A percentile compares a stretch with the other conserved stretches of the same genome.
phyloP scores from a whole-genome alignment of 2,329 filamentous ascomycete species.

The Claviceps fusiformis region DNA sequence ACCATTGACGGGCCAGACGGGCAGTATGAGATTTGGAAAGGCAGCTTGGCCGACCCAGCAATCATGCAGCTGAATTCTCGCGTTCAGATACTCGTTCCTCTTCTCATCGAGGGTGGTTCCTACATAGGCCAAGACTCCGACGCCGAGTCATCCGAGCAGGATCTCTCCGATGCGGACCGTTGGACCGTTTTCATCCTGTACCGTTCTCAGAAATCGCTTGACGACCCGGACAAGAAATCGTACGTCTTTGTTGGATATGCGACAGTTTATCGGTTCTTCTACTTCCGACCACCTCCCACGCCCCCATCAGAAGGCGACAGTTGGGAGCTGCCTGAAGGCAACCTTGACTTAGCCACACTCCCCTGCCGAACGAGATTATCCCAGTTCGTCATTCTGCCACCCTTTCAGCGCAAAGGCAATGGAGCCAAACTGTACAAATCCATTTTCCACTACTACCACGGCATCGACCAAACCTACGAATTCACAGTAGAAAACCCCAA shows the following conservation, averaged over 20 bases:
- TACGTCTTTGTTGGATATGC: conserved; percentile 83
- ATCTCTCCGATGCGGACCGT: conserved; percentile 60
- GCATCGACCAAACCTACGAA: conserved; percentile 58
- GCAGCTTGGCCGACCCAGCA: conserved; percentile 54
- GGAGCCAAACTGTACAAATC: conserved; percentile 69
- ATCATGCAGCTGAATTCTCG: conserved; percentile 63
- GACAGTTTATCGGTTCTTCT: conserved; percentile 80
- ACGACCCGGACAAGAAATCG: conserved; percentile 32
- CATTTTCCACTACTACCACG: conserved; percentile 58
- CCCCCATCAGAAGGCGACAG: conserved; percentile 25
- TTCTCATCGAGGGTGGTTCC: conserved; percentile 90
- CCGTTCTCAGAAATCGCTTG: conserved; percentile 40
- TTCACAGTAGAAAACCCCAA: conserved; percentile 92
- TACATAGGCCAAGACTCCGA: conserved; percentile 42
- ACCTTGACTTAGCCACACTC: conserved; percentile 43
- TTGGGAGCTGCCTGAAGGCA: conserved; percentile 30
- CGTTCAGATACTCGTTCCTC: conserved; percentile 67
- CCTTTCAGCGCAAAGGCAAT: conserved; percentile 69
- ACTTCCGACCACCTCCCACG: conserved; percentile 34
- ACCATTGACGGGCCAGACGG: conserved; percentile 47
- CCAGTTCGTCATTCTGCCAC: conserved; percentile 82
- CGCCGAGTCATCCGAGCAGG: conserved; percentile 44
- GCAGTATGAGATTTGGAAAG: conserved; percentile 74
- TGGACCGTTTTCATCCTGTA: conserved; percentile 91
- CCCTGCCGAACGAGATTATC: conserved; percentile 75